Evolutionary conservation across 345 rosid genomes (phyloP).

Genomic region (Salix koriyanagi): DNA sequence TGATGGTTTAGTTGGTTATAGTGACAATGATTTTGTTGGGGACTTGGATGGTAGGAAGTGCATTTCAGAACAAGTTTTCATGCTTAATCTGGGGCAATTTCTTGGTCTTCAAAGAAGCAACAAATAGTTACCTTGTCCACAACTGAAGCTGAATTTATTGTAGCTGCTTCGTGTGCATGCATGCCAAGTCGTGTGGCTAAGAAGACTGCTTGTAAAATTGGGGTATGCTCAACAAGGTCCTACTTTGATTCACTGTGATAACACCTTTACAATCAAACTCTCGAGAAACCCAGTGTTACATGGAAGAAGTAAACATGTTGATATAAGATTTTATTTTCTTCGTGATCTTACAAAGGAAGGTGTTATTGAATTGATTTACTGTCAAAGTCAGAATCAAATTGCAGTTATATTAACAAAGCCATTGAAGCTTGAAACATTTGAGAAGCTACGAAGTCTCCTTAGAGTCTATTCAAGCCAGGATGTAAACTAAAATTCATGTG

Average conservation of each 20-base stretch:
- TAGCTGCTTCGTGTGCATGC: background rate
- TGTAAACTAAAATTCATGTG: too few species aligned
- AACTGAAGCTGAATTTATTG: background rate
- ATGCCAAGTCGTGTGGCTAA: background rate
- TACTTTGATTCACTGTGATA: background rate
- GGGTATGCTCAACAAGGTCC: background rate
- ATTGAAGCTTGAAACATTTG: too few species aligned
- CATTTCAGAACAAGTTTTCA: background rate
- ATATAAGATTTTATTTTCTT: too few species aligned
- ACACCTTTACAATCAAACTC: background rate
- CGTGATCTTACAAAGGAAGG: too few species aligned
- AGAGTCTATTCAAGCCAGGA: too few species aligned
- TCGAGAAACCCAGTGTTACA: background rate
- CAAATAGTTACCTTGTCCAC: background rate
- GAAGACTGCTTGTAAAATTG: background rate
- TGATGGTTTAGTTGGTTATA: background rate
- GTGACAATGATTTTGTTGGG: background rate
- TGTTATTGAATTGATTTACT: too few species aligned
- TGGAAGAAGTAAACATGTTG: too few species aligned
- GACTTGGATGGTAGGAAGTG: background rate
- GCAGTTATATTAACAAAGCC: too few species aligned
- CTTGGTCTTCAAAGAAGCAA: background rate
- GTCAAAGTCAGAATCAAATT: too few species aligned
- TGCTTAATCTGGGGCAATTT: background rate
- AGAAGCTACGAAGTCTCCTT: too few species aligned